Conservation (phyloP, 768 basidiomycete genomes). For the Naganishia friedmannii region DNA sequence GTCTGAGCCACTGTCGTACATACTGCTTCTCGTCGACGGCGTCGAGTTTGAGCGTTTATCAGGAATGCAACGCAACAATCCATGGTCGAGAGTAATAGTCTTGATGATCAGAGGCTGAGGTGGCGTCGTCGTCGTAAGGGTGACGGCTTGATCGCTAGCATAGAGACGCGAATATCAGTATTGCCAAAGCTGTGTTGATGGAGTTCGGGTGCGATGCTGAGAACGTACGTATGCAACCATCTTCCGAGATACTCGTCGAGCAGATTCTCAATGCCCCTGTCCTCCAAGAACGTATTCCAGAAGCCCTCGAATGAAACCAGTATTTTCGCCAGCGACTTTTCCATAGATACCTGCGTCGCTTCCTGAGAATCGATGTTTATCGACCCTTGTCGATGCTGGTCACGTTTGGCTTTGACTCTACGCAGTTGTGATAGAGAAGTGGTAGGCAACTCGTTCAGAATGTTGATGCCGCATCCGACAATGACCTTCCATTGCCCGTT, state of each 20-base stretch:
- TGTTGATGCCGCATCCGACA: conserved; percentile 84
- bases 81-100: conserved; percentile 83
- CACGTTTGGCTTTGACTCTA: conserved; percentile 25
- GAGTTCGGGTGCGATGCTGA: not conserved
- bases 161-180: not conserved
- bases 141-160: conserved; percentile 55
- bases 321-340: conserved; percentile 70
- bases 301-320: conserved; percentile 72
- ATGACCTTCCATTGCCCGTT: conserved; percentile 71
- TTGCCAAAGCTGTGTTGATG: not conserved
- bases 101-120: conserved; percentile 69
- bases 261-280: conserved; percentile 74
- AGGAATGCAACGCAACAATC: conserved; percentile 68
- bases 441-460: conserved; percentile 76
- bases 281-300: conserved; percentile 69
- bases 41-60: not conserved
- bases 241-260: conserved; percentile 70
- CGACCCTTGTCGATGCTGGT: not conserved
- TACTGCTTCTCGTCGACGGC: not conserved
- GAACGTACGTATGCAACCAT: conserved; percentile 88
- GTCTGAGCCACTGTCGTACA: conserved; percentile 29
- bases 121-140: conserved; percentile 72
- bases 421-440: conserved; percentile 73
- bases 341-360: conserved; percentile 60
- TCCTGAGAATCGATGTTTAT: conserved; percentile 27